A percentile compares a stretch with the other conserved stretches of the same genome.
These are phyloP conservation scores for Glebionis coronaria DNA, from an alignment of 129 eudicot species.

Conservation along the genomic window DNA sequence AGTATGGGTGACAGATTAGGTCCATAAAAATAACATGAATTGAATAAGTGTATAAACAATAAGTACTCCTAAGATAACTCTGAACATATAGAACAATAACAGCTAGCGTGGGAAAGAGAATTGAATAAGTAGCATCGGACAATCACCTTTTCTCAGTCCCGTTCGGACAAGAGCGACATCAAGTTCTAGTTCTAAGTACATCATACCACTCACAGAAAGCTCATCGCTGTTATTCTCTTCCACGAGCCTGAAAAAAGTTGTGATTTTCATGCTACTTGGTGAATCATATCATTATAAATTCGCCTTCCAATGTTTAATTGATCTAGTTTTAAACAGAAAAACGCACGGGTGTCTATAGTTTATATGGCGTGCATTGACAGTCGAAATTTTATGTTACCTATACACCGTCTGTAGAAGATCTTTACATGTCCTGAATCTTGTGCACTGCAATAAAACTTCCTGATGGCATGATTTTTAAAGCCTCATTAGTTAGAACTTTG, in stretches of 20 bases:
- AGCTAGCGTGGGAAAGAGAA: neutral
- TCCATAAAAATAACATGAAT: too few species aligned
- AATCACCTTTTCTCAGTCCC: slow-evolving; percentile 48
- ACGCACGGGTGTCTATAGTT: neutral
- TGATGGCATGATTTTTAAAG: neutral
- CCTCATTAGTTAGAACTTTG: neutral
- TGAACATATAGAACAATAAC: neutral
- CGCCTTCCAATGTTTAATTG: neutral
- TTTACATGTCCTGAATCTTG: slow-evolving; percentile 17
- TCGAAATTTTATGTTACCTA: slow-evolving; percentile 29
- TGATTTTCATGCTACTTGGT: neutral
- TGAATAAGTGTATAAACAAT: too few species aligned
- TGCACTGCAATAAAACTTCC: slow-evolving; percentile 16
- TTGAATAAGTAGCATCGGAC: neutral
- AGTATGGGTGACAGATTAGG: too few species aligned
- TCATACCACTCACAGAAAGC: too few species aligned
- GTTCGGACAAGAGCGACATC: slow-evolving; percentile 40
- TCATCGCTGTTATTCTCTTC: too few species aligned
- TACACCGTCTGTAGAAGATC: slow-evolving; percentile 38
- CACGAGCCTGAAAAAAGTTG: slow-evolving; percentile 37
- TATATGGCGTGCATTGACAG: neutral
- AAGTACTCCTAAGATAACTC: neutral
- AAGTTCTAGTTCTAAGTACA: slow-evolving; percentile 53
- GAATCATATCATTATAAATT: neutral
- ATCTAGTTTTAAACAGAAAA: neutral